Base-by-base conservation (phyloP, 441 rosid species). In the Dalechampia spathulata region DNA sequence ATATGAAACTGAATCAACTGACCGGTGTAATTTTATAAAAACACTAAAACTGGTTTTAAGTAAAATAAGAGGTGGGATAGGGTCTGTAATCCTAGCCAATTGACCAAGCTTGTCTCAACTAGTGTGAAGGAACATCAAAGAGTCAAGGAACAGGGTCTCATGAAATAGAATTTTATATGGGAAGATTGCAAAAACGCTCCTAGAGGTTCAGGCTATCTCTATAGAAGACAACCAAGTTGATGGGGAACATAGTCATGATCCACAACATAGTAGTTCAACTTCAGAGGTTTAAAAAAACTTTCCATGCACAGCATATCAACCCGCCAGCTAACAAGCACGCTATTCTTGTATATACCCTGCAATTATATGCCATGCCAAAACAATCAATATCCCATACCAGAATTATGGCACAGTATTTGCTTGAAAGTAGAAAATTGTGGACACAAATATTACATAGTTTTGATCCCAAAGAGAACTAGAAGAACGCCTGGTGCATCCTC, bases 321-420 rank as follows among this genome's bases (percentile, higher is more conserved):
- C 90, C 79, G 69, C 84, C 93, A 78, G 87, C 80, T 76, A 83
- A 81, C 72, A 75, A 77, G 81, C 89, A 80, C 62, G 76, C 77
- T 81, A 86, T 74, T 70, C 87, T 78, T 76, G 87, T 68, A 72
- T 56, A 73, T 56, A 71, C 77, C 87, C 94, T 81, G 90, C 87
- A 86, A 83, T 83, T 79, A 63, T 79, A 72, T 74, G 83, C 52
- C 89, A 81, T 72, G 77, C 90, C 90, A 83, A 83, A 78, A 66
- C 32, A 61, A 86, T 81, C 86, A 86, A 79, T 76, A 72, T 67
- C 52, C n/a, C 72, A 68, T 60, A 59, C 64, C 63, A 65, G 63
- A 78, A 63, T 64, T 66, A 62, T 19, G 23, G 46, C 65, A 66
- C 8, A 64, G 60, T 59, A 67, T n/a, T n/a, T n/a, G n/a, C n/a